Percentiles rank a stretch among this genome's conserved stretches.
These are phyloP conservation scores for Ophiocordyceps sinensis DNA, from an alignment of 2,329 filamentous ascomycete species.

Conservation along the genomic window DNA sequence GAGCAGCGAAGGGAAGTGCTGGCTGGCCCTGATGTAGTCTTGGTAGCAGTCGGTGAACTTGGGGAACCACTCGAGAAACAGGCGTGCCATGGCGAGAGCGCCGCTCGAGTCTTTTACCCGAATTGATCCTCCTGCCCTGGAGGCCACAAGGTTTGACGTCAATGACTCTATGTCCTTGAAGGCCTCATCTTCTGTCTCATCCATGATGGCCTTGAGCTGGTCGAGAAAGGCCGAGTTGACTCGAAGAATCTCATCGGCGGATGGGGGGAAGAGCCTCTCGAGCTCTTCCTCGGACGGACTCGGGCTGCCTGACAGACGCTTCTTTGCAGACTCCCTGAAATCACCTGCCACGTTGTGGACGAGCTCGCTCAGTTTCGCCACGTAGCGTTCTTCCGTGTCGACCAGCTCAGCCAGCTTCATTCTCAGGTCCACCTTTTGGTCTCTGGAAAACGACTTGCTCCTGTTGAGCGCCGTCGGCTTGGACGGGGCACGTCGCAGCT, in stretches of 20 bases:
- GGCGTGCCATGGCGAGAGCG: conserved; percentile 60
- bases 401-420: conserved; percentile 84
- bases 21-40: conserved; percentile 83
- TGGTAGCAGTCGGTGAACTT: conserved; percentile 83
- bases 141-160: conserved; percentile 25
- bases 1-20: conserved; percentile 70
- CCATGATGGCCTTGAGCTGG: conserved; percentile 60
- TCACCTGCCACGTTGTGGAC: conserved; percentile 70
- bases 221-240: conserved; percentile 71
- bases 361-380: conserved; percentile 72
- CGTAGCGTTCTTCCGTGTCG: conserved; percentile 89
- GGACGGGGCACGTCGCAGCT: conserved; percentile 72
- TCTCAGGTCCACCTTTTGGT: conserved; percentile 71
- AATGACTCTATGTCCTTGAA: conserved; percentile 57
- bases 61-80: conserved; percentile 84
- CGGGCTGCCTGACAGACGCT: conserved; percentile 42
- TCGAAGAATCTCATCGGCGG: conserved; percentile 65
- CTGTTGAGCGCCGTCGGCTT: conserved; percentile 69
- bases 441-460: conserved; percentile 60
- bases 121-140: conserved; percentile 26
- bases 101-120: conserved; percentile 60
- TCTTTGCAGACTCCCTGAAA: conserved; percentile 56
- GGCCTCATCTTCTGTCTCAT: conserved; percentile 71
- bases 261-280: conserved; percentile 65
- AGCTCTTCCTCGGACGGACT: conserved; percentile 62